Percentiles rank a stretch among this genome's conserved stretches.
Conservation (phyloP, 306 rosid genomes). For the Begonia fuchsioides region DNA sequence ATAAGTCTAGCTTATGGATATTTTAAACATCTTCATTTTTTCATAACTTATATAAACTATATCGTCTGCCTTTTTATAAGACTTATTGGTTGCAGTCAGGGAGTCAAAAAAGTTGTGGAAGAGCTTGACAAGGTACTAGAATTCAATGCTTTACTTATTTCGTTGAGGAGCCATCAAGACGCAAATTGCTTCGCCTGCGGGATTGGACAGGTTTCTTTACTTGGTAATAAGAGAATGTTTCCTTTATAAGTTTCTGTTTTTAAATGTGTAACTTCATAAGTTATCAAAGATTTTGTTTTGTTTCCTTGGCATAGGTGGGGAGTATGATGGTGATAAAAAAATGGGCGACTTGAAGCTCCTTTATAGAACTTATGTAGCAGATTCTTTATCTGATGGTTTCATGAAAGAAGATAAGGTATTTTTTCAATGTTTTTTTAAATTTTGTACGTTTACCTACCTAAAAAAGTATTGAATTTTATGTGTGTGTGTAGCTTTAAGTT, state of each 20-base stretch:
- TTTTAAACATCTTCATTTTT: no score
- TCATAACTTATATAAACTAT: no score
- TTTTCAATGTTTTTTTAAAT: background rate
- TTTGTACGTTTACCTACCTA: background rate
- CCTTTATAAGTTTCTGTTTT: no score
- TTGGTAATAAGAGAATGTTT: slow-evolving; percentile 25
- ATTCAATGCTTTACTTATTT: slow-evolving; percentile 56
- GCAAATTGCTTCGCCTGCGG: slow-evolving; percentile 69
- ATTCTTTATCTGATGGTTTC: slow-evolving; percentile 35
- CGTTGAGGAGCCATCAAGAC: slow-evolving; percentile 65
- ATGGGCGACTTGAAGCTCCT: slow-evolving; percentile 87
- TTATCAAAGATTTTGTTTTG: no score
- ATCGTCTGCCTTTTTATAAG: slow-evolving; percentile 16
- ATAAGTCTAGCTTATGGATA: no score
- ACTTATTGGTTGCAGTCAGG: slow-evolving; percentile 42
- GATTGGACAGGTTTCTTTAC: slow-evolving; percentile 69
- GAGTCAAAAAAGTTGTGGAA: slow-evolving; percentile 40
- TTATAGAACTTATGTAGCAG: slow-evolving; percentile 37
- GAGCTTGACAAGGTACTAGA: slow-evolving; percentile 57
- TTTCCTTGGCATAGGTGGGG: slow-evolving; percentile 54
- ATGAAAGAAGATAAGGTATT: slow-evolving; percentile 41
- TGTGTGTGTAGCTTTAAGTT: no score
- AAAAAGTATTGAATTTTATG: no score
- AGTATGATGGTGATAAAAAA: slow-evolving; percentile 50
- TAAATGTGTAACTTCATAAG: slow-evolving; percentile 2